Conservation (phyloP, 106 monocot genomes). For the Dendrobium catenatum region DNA sequence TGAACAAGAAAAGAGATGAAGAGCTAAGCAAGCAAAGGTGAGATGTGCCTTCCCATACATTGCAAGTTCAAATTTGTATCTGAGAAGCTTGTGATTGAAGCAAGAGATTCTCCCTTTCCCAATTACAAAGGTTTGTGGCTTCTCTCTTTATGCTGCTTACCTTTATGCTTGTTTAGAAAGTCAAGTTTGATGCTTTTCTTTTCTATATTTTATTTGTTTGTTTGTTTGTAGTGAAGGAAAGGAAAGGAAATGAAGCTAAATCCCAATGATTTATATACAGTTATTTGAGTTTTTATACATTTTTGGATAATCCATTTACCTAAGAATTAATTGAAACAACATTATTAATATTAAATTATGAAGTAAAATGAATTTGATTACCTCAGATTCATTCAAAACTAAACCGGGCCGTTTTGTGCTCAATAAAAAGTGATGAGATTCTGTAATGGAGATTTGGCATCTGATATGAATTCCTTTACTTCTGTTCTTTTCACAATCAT, state of each 20-base stretch:
- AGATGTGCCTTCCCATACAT: neutral
- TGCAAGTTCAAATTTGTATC: slow-evolving; percentile 1
- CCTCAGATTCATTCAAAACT: no score
- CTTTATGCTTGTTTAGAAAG: slow-evolving; percentile 6
- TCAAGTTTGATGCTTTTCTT: neutral
- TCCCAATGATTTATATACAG: no score
- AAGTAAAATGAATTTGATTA: no score
- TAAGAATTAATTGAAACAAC: no score
- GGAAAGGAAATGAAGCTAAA: no score
- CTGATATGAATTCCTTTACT: neutral
- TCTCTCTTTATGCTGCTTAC: neutral
- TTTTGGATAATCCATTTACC: no score
- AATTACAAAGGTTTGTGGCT: neutral
- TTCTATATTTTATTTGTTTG: neutral
- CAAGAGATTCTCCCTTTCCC: slow-evolving; percentile 7
- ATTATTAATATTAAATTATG: no score
- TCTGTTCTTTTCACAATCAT: no score
- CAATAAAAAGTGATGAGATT: neutral
- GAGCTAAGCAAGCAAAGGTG: no score
- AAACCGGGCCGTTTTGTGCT: no score
- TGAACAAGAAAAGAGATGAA: neutral
- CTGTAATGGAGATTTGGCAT: neutral
- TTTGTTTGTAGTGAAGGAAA: neutral
- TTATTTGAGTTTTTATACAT: no score
- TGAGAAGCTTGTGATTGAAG: slow-evolving; percentile 2